Conservation (phyloP, 2,329 filamentous ascomycete genomes). For the Rhynchosporium agropyri region DNA sequence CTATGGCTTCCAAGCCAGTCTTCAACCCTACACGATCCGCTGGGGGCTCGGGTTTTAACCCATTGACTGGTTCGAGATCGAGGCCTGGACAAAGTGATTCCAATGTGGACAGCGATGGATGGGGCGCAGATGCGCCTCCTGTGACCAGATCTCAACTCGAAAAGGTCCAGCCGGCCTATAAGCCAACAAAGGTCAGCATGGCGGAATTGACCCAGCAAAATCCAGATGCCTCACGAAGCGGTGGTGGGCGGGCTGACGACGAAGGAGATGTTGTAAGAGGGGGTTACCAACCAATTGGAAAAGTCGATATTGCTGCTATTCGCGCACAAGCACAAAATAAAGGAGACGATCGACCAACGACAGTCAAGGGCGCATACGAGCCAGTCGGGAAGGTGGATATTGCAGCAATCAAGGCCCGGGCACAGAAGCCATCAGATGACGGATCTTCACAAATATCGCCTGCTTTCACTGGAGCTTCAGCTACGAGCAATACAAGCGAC, state of each 20-base stretch:
- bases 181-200: conserved; percentile 95
- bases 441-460: conserved; percentile 46
- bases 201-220: conserved; percentile 78
- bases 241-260: conserved; percentile 52
- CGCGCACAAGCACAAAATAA: conserved; percentile 70
- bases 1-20: conserved; percentile 83
- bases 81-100: conserved; percentile 55
- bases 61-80: conserved; percentile 66
- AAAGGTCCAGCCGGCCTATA: conserved; percentile 90
- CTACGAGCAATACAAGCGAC: conserved; percentile 46
- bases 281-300: conserved; percentile 90
- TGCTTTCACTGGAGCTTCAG: conserved; percentile 47
- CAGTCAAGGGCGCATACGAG: conserved; percentile 91
- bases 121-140: conserved; percentile 92
- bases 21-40: conserved; percentile 73
- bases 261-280: conserved; percentile 73
- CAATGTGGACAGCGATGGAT: conserved; percentile 80
- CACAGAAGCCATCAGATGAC: conserved; percentile 62
- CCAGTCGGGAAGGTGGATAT: conserved; percentile 97
- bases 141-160: conserved; percentile 85
- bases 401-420: conserved; percentile 83
- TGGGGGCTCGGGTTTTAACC: conserved; percentile 61
- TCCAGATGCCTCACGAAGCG: conserved; percentile 63
- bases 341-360: conserved; percentile 78
- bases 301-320: conserved; percentile 95